Conservation (phyloP, 106 monocot genomes). For the Acorus gramineus region DNA sequence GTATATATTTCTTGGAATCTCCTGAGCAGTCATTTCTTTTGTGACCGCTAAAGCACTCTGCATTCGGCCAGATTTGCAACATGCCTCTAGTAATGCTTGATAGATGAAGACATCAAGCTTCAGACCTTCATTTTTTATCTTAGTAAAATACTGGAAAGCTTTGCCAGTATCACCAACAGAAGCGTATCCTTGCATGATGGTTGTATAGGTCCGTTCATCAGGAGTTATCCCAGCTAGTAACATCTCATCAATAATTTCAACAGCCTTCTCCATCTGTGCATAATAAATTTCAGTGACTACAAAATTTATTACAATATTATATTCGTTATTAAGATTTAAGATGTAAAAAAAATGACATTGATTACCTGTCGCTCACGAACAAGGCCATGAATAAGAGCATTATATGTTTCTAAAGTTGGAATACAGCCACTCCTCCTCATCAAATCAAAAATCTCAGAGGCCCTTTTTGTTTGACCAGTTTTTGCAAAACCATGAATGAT, state of each 20-base stretch:
- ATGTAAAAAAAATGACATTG: neutral
- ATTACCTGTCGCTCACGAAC: slow-evolving; percentile 64
- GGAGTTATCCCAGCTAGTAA: slow-evolving; percentile 57
- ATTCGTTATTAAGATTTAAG: neutral
- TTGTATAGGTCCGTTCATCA: slow-evolving; percentile 82
- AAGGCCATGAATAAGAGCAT: slow-evolving; percentile 87
- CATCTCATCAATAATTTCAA: slow-evolving; percentile 73
- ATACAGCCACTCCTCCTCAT: slow-evolving; percentile 81
- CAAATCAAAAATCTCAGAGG: slow-evolving; percentile 63
- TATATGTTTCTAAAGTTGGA: slow-evolving; percentile 84
- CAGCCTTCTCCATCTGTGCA: slow-evolving; percentile 73
- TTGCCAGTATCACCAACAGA: slow-evolving; percentile 79
- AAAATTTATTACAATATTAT: neutral
- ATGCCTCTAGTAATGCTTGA: slow-evolving; percentile 90
- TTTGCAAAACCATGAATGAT: slow-evolving; percentile 81
- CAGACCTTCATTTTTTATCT: slow-evolving; percentile 78
- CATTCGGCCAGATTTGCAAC: slow-evolving; percentile 97
- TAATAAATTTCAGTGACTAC: neutral
- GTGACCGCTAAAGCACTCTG: slow-evolving; percentile 96
- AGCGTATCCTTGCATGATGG: slow-evolving; percentile 91
- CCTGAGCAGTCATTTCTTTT: slow-evolving; percentile 66
- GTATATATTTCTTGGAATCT: slow-evolving; percentile 71
- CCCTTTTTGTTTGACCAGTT: slow-evolving; percentile 65
- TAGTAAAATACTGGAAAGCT: slow-evolving; percentile 94
- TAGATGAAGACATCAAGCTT: slow-evolving; percentile 88